Evolutionary conservation across 2,329 filamentous ascomycete species (phyloP).

Genomic region (Magnaporthiopsis rhizophila): DNA sequence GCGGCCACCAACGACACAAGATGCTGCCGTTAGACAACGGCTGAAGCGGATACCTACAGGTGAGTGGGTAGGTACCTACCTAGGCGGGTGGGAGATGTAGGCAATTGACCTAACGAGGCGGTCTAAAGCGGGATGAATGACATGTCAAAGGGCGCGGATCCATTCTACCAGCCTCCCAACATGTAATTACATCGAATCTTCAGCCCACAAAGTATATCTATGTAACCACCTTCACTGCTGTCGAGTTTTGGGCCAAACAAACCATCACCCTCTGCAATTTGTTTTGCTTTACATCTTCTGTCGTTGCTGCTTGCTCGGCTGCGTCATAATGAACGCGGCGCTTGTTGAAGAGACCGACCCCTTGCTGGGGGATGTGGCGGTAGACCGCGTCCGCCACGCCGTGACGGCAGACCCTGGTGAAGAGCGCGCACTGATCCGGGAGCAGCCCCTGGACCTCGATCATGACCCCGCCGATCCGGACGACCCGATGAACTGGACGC

Average conservation of each 20-base stretch:
- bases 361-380: conserved; percentile 3
- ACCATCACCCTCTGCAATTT: background rate
- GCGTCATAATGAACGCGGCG: background rate
- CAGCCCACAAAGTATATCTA: too few relatives aligned
- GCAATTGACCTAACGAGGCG: background rate
- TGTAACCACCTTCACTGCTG: background rate
- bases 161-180: too few relatives aligned
- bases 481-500: conserved; percentile 47
- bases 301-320: background rate
- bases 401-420: conserved; percentile 1
- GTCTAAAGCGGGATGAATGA: background rate
- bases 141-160: background rate
- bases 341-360: conserved; percentile 5
- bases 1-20: too few relatives aligned
- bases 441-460: conserved; percentile 30
- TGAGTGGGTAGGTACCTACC: too few relatives aligned
- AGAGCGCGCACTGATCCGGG: background rate
- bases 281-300: background rate
- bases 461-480: conserved; percentile 32
- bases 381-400: background rate
- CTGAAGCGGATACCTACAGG: too few relatives aligned
- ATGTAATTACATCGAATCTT: background rate
- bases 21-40: too few relatives aligned
- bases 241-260: background rate
- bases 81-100: too few relatives aligned